phyloP scores from a whole-genome alignment of 768 basidiomycete species.

The Suillus ampliporus region DNA sequence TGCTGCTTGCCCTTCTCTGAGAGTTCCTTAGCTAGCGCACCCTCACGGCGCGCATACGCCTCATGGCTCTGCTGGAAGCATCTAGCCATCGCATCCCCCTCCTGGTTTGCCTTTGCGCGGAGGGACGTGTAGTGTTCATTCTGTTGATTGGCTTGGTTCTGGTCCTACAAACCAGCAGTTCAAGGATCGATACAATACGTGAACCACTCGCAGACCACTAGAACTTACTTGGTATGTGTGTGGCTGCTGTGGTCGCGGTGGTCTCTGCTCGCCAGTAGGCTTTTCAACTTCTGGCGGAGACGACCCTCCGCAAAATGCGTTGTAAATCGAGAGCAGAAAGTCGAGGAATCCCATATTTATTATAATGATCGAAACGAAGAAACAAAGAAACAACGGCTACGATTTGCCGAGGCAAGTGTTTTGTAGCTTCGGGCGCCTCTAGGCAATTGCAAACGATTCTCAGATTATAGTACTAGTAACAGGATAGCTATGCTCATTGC shows the following conservation, averaged over 20 bases:
- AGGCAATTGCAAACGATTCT: background rate
- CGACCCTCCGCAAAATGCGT: slow-evolving; percentile 30
- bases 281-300: slow-evolving; percentile 15
- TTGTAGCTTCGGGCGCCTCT: background rate
- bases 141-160: slow-evolving; percentile 67
- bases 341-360: slow-evolving; percentile 34
- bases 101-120: slow-evolving; percentile 75
- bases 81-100: slow-evolving; percentile 79
- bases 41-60: slow-evolving; percentile 75
- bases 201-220: background rate
- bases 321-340: slow-evolving; percentile 29
- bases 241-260: slow-evolving; percentile 15
- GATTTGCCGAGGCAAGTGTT: background rate
- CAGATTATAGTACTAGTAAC: background rate
- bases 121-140: slow-evolving; percentile 73
- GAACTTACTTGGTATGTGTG: slow-evolving; percentile 23
- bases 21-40: slow-evolving; percentile 81
- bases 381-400: background rate
- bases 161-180: slow-evolving; percentile 43
- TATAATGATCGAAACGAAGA: background rate
- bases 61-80: slow-evolving; percentile 75
- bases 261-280: background rate
- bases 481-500: background rate
- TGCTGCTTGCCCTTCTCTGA: slow-evolving; percentile 83
- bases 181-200: background rate